A percentile compares a stretch with the other conserved stretches of the same genome.
These are phyloP conservation scores for Mycena vulgaris DNA, from an alignment of 768 basidiomycete species.

Conservation along the genomic window DNA sequence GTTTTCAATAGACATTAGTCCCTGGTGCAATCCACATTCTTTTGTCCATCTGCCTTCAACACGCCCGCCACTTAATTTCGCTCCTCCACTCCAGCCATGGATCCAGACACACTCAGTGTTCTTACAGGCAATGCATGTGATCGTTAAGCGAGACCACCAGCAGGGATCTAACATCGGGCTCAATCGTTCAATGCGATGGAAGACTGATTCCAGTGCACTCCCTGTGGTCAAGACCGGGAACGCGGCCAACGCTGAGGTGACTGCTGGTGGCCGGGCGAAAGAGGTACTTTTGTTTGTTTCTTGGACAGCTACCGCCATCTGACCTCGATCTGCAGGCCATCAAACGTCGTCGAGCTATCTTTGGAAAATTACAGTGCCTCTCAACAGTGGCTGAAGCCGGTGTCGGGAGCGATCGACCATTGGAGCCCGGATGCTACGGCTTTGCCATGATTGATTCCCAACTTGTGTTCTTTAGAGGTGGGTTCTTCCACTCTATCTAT, in stretches of 20 bases:
- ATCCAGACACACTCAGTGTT: too few relatives aligned
- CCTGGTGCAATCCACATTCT: too few relatives aligned
- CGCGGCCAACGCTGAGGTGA: constrained; percentile 10
- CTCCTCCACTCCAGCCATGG: too few relatives aligned
- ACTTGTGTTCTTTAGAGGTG: constrained; percentile 4
- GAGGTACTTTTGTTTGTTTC: not conserved
- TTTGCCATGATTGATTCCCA: constrained; percentile 8
- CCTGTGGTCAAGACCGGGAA: constrained; percentile 13
- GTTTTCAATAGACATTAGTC: too few relatives aligned
- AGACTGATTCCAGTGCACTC: not conserved
- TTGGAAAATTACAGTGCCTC: not conserved
- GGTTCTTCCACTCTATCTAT: not conserved
- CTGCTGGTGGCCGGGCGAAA: constrained; percentile 2
- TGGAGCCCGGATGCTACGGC: not conserved
- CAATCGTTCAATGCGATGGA: not conserved
- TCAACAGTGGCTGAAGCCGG: constrained; percentile 14
- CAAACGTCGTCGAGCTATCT: not conserved
- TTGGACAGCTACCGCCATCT: not conserved
- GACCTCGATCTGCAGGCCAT: not conserved
- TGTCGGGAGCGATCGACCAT: not conserved
- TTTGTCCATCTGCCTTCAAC: too few relatives aligned
- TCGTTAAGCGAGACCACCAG: not conserved
- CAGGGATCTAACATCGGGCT: too few relatives aligned
- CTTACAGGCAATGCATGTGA: not conserved
- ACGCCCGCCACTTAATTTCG: too few relatives aligned